Base-by-base conservation (phyloP, 2,329 filamentous ascomycete genomes). In the Epichloe gansuensis region DNA sequence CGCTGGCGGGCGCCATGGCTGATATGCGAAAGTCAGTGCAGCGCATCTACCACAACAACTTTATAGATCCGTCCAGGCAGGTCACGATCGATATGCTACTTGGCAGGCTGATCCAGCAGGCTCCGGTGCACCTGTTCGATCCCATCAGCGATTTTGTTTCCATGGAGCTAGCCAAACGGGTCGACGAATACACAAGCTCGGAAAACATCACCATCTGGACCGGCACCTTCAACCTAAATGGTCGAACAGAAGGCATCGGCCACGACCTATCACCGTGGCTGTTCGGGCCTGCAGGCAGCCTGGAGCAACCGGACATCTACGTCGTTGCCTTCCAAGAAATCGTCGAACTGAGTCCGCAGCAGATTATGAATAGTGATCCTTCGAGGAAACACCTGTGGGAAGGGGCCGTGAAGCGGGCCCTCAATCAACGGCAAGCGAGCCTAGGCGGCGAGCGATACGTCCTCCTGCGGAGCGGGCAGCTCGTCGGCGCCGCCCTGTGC, bases 301-400 rank as follows among this genome's bases (percentile, higher is more conserved):
- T 81, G 3, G 74, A 80, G 46, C 82, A 87, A 55, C 91, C 93
- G 5, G 87, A 91, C 54, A 87, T 98, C 39, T 83, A 95, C 50
- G 90, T 86, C 7, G 84, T 96, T 15, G 93, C 89, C 0, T 97
- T 98, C 61, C 93, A 98, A 65, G 93, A 98, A 68, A 97, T 98
- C 57, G 93, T 98, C n/a, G 88, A 95, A 63, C 74, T 98, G 46
- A 96, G 89, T 61, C 93, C 94, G 15, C 91, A 97, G 66, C 93
- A 98, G 63, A 97, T 98, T 63, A 96, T 98, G 90, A 95, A 94
- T 58, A 97, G 91, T 55, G 91, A 98, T 65, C 93, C 93, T 1
- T 82, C 83, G 3, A 80, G 88, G 51, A 88, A 91, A 58, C 83
- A 89, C 57, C 72, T 84, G 21, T 98, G 93, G 93, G 93, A 98